Conservation (phyloP, 192 early-diverging fungal genomes). For the Phycomyces nitens region DNA sequence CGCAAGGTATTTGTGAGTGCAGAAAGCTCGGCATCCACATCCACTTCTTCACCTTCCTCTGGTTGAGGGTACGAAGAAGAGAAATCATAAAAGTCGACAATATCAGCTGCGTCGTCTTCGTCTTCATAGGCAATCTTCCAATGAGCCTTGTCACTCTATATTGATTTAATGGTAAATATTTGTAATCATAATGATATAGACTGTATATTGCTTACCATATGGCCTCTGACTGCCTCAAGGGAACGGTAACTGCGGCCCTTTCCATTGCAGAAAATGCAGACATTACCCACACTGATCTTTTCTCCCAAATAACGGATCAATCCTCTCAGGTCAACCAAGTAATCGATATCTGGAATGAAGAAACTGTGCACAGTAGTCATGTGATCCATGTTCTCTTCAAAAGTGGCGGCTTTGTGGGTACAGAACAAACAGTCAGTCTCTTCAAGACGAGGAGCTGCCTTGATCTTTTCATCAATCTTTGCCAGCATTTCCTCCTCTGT, state of each 20-base stretch:
- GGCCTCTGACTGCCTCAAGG: slow-evolving; percentile 90
- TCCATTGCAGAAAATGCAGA: slow-evolving; percentile 94
- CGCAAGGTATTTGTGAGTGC: slow-evolving; percentile 32
- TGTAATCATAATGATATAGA: too few species aligned
- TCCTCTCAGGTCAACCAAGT: slow-evolving; percentile 82
- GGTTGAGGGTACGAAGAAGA: slow-evolving; percentile 73
- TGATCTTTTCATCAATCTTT: slow-evolving; percentile 84
- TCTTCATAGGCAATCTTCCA: slow-evolving; percentile 95
- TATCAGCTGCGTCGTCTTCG: slow-evolving; percentile 85
- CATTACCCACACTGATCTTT: slow-evolving; percentile 92
- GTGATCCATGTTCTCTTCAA: slow-evolving; percentile 81
- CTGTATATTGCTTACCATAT: slow-evolving; percentile 63
- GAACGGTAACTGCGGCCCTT: slow-evolving; percentile 77
- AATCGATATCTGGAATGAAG: slow-evolving; percentile 97
- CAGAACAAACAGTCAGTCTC: slow-evolving; percentile 93
- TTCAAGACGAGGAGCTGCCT: slow-evolving; percentile 59
- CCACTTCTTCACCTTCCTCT: slow-evolving; percentile 42
- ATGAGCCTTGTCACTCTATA: slow-evolving; percentile 85
- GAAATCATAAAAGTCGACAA: slow-evolving; percentile 97
- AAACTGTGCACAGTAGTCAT: slow-evolving; percentile 91
- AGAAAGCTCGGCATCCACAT: slow-evolving; percentile 42
- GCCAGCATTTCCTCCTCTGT: slow-evolving; percentile 58
- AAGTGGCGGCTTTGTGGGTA: slow-evolving; percentile 54
- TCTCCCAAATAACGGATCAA: slow-evolving; percentile 90
- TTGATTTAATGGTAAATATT: too few species aligned